A percentile compares a stretch with the other conserved stretches of the same genome.
phyloP scores from a whole-genome alignment of 2,329 filamentous ascomycete species.

The Talaromyces sp. region DNA sequence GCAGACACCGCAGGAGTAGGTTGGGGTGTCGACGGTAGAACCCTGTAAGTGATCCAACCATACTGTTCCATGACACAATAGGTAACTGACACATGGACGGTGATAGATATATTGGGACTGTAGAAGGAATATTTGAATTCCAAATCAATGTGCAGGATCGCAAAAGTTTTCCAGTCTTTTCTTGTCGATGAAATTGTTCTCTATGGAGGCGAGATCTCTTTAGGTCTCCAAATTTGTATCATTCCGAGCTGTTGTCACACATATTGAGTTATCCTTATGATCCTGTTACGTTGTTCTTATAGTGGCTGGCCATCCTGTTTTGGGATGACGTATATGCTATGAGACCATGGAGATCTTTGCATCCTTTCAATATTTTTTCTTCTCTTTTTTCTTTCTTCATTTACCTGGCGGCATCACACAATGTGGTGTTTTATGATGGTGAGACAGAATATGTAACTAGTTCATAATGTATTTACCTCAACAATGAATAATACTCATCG shows the following conservation, averaged over 20 bases:
- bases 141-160: constrained; percentile 44
- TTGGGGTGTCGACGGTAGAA: constrained; percentile 44
- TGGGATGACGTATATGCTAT: background rate
- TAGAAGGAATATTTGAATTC: constrained; percentile 46
- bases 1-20: constrained; percentile 45
- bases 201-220: background rate
- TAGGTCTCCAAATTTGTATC: background rate
- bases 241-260: background rate
- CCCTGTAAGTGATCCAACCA: constrained; percentile 35
- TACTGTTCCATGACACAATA: background rate
- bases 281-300: background rate
- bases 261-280: background rate
- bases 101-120: constrained; percentile 43
- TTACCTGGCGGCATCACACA: no score
- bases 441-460: background rate
- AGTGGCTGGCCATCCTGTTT: background rate
- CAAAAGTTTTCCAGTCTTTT: constrained; percentile 43
- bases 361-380: background rate
- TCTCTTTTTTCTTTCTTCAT: background rate
- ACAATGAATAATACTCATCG: background rate
- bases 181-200: constrained; percentile 26
- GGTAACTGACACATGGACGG: constrained; percentile 11
- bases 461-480: background rate
- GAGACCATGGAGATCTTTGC: background rate
- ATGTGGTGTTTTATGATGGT: background rate